A percentile compares a stretch with the other conserved stretches of the same genome.
Evolutionary conservation across 805 yeast genomes (phyloP).

Genomic region (Cyberlindnera sargentensis): DNA sequence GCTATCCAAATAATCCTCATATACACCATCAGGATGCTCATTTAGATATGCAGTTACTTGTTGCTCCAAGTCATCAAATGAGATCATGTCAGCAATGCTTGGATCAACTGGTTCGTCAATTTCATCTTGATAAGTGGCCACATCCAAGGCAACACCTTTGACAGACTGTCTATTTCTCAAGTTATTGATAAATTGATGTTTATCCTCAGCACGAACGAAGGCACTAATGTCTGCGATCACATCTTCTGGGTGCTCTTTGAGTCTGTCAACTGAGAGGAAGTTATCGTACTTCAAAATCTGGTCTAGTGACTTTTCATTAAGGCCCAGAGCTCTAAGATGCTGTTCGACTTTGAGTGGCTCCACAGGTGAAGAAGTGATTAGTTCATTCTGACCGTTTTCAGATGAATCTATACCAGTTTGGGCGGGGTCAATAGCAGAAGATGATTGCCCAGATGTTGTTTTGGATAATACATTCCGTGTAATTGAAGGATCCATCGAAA

Average conservation of each 20-base stretch:
- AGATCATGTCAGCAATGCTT: not conserved
- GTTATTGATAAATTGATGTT: slow-evolving; percentile 10
- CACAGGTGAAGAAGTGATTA: too few relatives aligned
- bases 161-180: slow-evolving; percentile 9
- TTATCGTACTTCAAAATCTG: slow-evolving; percentile 7
- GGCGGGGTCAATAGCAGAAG: too few relatives aligned
- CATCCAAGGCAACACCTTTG: slow-evolving; percentile 8
- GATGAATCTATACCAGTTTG: too few relatives aligned
- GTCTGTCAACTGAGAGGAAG: slow-evolving; percentile 7
- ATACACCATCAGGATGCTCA: too few relatives aligned
- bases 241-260: slow-evolving; percentile 8
- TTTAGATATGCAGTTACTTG: slow-evolving; percentile 3
- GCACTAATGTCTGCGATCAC: slow-evolving; percentile 5
- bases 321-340: slow-evolving; percentile 1
- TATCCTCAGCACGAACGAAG: slow-evolving; percentile 8
- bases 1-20: too few relatives aligned
- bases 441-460: too few relatives aligned
- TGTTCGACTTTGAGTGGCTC: not conserved
- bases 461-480: too few relatives aligned
- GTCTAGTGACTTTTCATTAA: slow-evolving; percentile 6
- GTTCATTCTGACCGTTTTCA: too few relatives aligned
- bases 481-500: too few relatives aligned
- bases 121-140: slow-evolving; percentile 1
- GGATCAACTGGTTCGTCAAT: not conserved
- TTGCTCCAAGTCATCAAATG: slow-evolving; percentile 4